phyloP scores from a whole-genome alignment of 2,329 filamentous ascomycete genomes.

The Cadophora sp. region DNA sequence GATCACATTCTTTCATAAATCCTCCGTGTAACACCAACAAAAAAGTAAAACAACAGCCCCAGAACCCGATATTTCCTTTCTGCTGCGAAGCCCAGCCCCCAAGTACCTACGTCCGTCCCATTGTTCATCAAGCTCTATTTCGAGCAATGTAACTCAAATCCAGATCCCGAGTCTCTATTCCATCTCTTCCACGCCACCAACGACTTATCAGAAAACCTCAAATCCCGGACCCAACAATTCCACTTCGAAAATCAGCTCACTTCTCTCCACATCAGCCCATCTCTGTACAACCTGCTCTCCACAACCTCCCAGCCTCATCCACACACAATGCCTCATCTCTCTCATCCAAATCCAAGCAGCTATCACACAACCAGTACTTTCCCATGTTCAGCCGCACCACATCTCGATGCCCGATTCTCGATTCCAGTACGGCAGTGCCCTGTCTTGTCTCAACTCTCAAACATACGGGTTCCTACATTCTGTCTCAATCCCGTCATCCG shows the following conservation, averaged over 20 bases:
- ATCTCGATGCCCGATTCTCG: not conserved
- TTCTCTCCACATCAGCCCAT: not conserved
- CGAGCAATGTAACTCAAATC: not conserved
- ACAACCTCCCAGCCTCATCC: not conserved
- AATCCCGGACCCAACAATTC: not conserved
- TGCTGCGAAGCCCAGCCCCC: not conserved
- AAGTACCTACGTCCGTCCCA: not conserved
- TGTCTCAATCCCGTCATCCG: not conserved
- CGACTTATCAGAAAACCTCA: not conserved
- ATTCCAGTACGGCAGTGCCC: not conserved
- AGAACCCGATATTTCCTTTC: not conserved
- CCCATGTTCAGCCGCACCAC: not conserved
- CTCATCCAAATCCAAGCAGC: not conserved
- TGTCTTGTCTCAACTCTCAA: not conserved
- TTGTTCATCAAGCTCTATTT: not conserved
- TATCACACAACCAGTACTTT: not conserved
- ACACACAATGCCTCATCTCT: not conserved
- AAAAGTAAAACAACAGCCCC: not conserved
- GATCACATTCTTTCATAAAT: too few species aligned
- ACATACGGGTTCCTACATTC: not conserved
- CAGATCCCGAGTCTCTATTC: not conserved
- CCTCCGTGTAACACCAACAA: not conserved
- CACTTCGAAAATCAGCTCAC: not conserved
- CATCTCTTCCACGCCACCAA: not conserved
- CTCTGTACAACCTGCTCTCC: not conserved